A percentile compares a stretch with the other conserved stretches of the same genome.
Evolutionary conservation across 2,329 filamentous ascomycete species (phyloP).

Genomic region (Fusarium piperis): DNA sequence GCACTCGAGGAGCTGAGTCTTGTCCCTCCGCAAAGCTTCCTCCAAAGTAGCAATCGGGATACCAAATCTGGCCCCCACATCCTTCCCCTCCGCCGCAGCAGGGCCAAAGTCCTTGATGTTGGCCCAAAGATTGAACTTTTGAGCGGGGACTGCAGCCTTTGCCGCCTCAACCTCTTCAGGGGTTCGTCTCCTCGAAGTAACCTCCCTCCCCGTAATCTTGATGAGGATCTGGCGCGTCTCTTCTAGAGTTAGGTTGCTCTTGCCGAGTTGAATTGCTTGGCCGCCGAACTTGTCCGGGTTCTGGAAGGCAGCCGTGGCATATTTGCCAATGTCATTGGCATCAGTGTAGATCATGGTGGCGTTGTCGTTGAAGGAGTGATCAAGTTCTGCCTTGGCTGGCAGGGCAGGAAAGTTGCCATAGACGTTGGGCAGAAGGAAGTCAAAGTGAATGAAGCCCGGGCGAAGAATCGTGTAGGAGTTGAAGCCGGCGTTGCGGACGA

Average conservation of each 20-base stretch:
- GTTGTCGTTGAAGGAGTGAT: slow-evolving; percentile 34
- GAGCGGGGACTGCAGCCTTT: background rate
- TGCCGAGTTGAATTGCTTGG: slow-evolving; percentile 45
- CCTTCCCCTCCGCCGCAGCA: background rate
- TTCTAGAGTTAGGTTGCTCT: slow-evolving; percentile 44
- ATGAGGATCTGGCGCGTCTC: slow-evolving; percentile 43
- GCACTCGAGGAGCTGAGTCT: slow-evolving; percentile 8
- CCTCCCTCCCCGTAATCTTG: slow-evolving; percentile 44
- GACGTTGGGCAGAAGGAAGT: slow-evolving; percentile 39
- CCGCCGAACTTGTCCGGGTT: slow-evolving; percentile 44
- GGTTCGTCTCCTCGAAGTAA: slow-evolving; percentile 32
- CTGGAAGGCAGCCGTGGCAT: slow-evolving; percentile 45
- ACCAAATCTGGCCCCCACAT: slow-evolving; percentile 4
- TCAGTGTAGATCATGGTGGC: slow-evolving; percentile 43
- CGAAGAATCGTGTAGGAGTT: slow-evolving; percentile 48
- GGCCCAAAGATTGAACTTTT: slow-evolving; percentile 21
- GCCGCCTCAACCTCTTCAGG: slow-evolving; percentile 6
- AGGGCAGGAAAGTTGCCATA: slow-evolving; percentile 44
- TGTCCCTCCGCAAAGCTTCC: slow-evolving; percentile 19
- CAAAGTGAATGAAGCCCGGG: slow-evolving; percentile 42
- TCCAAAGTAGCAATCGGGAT: slow-evolving; percentile 23
- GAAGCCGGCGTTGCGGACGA: slow-evolving; percentile 43
- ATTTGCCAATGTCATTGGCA: slow-evolving; percentile 45
- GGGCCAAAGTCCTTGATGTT: slow-evolving; percentile 10
- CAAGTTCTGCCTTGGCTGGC: slow-evolving; percentile 41